These are phyloP conservation scores for Polysphondylium violaceum DNA, from an alignment of 78 protist genomes.

Conservation along the genomic window DNA sequence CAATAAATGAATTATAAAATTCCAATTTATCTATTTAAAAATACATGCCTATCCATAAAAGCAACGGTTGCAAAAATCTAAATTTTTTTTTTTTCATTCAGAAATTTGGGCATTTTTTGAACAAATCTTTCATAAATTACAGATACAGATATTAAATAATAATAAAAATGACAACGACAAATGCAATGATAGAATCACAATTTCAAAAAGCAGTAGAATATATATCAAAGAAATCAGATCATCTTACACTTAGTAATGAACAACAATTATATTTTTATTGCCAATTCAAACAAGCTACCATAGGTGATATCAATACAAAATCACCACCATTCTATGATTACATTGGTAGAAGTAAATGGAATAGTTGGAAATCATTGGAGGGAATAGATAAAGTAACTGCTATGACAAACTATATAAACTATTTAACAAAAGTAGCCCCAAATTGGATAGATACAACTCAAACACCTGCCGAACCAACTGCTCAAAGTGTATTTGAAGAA, in stretches of 20 bases:
- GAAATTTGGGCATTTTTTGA: too few species aligned
- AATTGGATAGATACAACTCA: constrained; percentile 37
- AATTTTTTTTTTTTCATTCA: too few species aligned
- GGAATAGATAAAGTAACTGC: constrained; percentile 39
- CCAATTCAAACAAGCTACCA: constrained; percentile 66
- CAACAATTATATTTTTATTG: constrained; percentile 61
- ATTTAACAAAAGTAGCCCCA: constrained; percentile 11
- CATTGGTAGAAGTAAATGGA: constrained; percentile 66
- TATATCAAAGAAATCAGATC: constrained; percentile 18
- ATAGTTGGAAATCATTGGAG: constrained; percentile 37
- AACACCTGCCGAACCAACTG: background rate
- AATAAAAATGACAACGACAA: too few species aligned
- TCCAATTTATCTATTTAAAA: too few species aligned
- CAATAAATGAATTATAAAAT: too few species aligned
- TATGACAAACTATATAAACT: constrained; percentile 47
- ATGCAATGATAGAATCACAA: background rate
- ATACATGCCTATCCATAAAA: too few species aligned
- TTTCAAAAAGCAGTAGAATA: constrained; percentile 48
- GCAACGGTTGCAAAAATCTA: too few species aligned
- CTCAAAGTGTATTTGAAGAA: constrained; percentile 10
- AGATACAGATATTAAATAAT: too few species aligned
- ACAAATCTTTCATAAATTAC: too few species aligned
- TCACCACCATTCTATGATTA: constrained; percentile 61
- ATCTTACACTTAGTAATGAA: constrained; percentile 17
- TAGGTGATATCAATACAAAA: constrained; percentile 62